A percentile compares a stretch with the other conserved stretches of the same genome.
phyloP scores from a whole-genome alignment of 2,329 filamentous ascomycete species.

The Lachnellula cervina region DNA sequence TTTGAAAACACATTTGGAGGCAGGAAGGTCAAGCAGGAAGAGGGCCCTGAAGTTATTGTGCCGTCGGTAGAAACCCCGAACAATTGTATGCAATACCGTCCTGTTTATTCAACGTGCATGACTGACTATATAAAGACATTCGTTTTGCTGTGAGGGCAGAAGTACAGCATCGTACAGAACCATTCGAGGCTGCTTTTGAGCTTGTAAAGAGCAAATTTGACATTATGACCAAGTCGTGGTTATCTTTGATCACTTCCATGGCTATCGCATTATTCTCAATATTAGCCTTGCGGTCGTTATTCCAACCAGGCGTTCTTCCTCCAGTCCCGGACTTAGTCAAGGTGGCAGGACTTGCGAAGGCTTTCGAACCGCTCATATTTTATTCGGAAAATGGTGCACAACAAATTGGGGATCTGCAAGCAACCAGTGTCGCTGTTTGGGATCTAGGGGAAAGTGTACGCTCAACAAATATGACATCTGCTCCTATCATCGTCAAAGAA shows the following conservation, averaged over 20 bases:
- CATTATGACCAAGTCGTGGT: constrained; percentile 63
- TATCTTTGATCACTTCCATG: constrained; percentile 58
- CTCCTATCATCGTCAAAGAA: constrained; percentile 76
- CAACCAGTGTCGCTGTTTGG: constrained; percentile 90
- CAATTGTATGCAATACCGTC: constrained; percentile 43
- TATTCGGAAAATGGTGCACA: constrained; percentile 86
- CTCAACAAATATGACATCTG: constrained; percentile 85
- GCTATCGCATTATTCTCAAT: constrained; percentile 60
- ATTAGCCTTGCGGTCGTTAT: constrained; percentile 58
- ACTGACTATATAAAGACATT: constrained; percentile 57
- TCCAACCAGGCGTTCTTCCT: constrained; percentile 60
- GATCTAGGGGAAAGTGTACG: constrained; percentile 88
- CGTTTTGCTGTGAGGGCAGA: constrained; percentile 84
- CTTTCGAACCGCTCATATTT: constrained; percentile 91
- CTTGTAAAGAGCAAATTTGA: constrained; percentile 57
- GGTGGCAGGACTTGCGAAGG: constrained; percentile 80
- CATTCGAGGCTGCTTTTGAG: constrained; percentile 68
- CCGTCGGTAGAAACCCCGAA: constrained; percentile 34
- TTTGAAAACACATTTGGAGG: constrained; percentile 36
- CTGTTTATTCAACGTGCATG: constrained; percentile 5
- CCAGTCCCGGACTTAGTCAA: constrained; percentile 84
- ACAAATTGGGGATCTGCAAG: constrained; percentile 83
- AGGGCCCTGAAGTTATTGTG: constrained; percentile 13
- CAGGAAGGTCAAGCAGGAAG: constrained; percentile 27
- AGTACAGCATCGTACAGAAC: constrained; percentile 80